phyloP scores from a whole-genome alignment of 805 yeast species.

The Candida oleophila region DNA sequence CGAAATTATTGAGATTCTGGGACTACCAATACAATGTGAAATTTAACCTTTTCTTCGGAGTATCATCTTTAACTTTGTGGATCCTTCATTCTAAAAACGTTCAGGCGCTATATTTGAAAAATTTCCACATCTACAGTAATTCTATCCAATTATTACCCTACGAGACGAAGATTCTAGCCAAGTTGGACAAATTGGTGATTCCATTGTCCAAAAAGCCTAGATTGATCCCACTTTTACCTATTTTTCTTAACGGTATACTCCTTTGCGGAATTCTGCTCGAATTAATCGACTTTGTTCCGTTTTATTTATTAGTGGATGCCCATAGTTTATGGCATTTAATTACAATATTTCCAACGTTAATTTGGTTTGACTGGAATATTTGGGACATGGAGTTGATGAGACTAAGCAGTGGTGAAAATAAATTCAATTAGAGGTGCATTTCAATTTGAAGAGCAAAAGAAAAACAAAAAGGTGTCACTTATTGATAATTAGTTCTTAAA shows the following conservation, averaged over 20 bases:
- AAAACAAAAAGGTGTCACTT: too few species aligned
- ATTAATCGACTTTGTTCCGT: slow-evolving; percentile 35
- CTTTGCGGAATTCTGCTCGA: slow-evolving; percentile 33
- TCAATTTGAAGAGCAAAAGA: too few species aligned
- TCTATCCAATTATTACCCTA: slow-evolving; percentile 38
- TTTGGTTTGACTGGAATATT: slow-evolving; percentile 64
- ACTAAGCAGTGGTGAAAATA: slow-evolving; percentile 9
- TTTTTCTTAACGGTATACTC: slow-evolving; percentile 32
- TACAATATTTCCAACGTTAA: slow-evolving; percentile 77
- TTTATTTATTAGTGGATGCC: slow-evolving; percentile 55
- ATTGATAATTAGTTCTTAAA: too few species aligned
- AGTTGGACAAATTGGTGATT: slow-evolving; percentile 25
- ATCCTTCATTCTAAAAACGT: slow-evolving; percentile 26
- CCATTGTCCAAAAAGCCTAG: slow-evolving; percentile 19
- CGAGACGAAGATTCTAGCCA: slow-evolving; percentile 34
- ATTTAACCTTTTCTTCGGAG: slow-evolving; percentile 32
- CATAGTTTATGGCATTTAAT: slow-evolving; percentile 93
- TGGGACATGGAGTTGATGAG: slow-evolving; percentile 42
- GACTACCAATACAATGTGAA: slow-evolving; percentile 37
- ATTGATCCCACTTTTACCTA: slow-evolving; percentile 35
- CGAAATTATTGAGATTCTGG: slow-evolving; percentile 30
- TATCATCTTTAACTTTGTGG: slow-evolving; percentile 32
- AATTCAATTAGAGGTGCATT: slow-evolving; percentile 2
- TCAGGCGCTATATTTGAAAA: slow-evolving; percentile 12
- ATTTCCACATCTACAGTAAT: slow-evolving; percentile 26